Percentiles rank a stretch among this genome's conserved stretches.
Conservation (phyloP, 1,139 yeast genomes). For the Geotrichum cucujoidarum region DNA sequence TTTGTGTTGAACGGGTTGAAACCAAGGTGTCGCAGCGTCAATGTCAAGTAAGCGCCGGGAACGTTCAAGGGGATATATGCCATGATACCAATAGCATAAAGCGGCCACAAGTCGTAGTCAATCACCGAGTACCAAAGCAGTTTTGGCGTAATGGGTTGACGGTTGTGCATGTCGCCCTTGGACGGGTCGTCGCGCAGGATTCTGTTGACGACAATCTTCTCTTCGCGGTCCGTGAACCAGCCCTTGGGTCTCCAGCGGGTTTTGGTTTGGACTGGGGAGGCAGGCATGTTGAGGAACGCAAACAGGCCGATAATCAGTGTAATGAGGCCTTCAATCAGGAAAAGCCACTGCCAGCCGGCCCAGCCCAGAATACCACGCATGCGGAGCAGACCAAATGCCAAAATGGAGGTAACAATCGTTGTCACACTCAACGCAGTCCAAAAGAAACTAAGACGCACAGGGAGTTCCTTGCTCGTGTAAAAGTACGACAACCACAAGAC, state of each 20-base stretch:
- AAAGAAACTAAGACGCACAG: constrained; percentile 46
- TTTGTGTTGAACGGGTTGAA: constrained; percentile 54
- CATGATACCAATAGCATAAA: constrained; percentile 48
- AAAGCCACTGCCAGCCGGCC: constrained; percentile 57
- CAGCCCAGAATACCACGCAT: constrained; percentile 46
- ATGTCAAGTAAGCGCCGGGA: constrained; percentile 45
- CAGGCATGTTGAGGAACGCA: constrained; percentile 50
- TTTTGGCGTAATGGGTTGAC: constrained; percentile 47
- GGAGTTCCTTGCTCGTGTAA: constrained; percentile 45
- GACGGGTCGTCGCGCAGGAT: constrained; percentile 60
- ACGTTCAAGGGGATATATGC: constrained; percentile 43
- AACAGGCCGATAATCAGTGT: constrained; percentile 48
- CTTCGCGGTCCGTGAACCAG: constrained; percentile 57
- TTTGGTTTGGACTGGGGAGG: constrained; percentile 53
- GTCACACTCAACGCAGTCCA: constrained; percentile 31
- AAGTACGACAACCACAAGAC: constrained; percentile 50
- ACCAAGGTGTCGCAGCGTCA: constrained; percentile 49
- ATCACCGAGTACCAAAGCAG: constrained; percentile 41
- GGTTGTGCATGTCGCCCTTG: constrained; percentile 62
- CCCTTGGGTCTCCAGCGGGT: constrained; percentile 49
- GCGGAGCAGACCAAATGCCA: constrained; percentile 40
- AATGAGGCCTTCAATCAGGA: constrained; percentile 51
- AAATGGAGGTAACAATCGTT: constrained; percentile 29
- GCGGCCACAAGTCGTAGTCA: constrained; percentile 56
- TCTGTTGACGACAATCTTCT: constrained; percentile 54